Conservation (phyloP, 1,284 basidiomycete genomes). For the Coriolopsis trogii region DNA sequence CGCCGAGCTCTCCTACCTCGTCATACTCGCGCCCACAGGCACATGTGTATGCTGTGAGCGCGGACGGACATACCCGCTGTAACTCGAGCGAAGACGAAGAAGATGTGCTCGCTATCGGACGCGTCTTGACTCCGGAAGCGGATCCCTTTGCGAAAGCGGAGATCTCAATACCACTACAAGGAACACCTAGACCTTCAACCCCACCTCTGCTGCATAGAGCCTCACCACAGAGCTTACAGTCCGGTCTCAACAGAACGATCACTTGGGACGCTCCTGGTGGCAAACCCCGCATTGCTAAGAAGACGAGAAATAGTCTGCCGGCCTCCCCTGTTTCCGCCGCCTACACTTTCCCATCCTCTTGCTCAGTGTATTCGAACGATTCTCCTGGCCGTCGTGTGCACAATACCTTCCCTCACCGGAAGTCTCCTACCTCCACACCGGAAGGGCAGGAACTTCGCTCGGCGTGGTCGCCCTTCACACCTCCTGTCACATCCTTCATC, state of each 20-base stretch:
- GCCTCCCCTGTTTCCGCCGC: conserved; percentile 21
- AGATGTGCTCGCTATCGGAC: conserved; percentile 28
- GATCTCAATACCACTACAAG: conserved; percentile 19
- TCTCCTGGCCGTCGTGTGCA: not conserved
- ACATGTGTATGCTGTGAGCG: conserved; percentile 14
- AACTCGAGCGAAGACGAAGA: conserved; percentile 15
- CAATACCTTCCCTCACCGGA: not conserved
- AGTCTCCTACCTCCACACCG: conserved; percentile 9
- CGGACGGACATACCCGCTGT: conserved; percentile 6
- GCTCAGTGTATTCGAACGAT: conserved; percentile 14
- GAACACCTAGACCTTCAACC: conserved; percentile 20
- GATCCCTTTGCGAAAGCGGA: conserved; percentile 37
- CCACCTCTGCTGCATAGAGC: conserved; percentile 13
- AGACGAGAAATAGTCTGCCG: conserved; percentile 20
- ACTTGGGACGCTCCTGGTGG: conserved; percentile 12
- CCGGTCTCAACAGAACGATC: conserved; percentile 1
- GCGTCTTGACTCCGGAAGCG: conserved; percentile 36
- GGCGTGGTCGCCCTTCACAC: conserved; percentile 17
- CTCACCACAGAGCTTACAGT: conserved; percentile 9
- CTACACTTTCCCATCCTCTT: conserved; percentile 28
- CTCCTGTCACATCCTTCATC: conserved; percentile 4
- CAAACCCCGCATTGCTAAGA: conserved; percentile 1
- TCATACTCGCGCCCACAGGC: conserved; percentile 20
- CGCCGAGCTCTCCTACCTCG: conserved; percentile 24
- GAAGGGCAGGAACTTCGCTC: conserved; percentile 13